Base-by-base conservation (phyloP, 257 asterid species). In the Penstemon barbatus region DNA sequence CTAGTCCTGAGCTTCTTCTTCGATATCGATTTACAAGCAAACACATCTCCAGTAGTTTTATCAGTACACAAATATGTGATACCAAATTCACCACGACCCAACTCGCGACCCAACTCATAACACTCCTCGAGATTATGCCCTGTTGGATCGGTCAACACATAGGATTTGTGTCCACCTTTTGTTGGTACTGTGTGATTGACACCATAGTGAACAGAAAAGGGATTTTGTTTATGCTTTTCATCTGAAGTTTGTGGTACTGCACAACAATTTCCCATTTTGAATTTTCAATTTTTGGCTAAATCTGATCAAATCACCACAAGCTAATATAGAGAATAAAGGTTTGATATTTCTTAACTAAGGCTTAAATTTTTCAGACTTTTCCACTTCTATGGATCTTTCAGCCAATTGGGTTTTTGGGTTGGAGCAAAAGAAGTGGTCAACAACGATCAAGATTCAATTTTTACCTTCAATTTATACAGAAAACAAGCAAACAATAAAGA, bases 21-120 rank as follows among this genome's bases (percentile, higher is more conserved):
- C 18, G 86, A 85, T 54, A 82, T 85, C 6, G 91, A 85, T 59
- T 85, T 85, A 54, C 88, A 82, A 60, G 91, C 91, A 51, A 77
- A 83, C 38, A 69, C 48, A 40, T 82, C 81, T 4, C 80, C 79
- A 15, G 37, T 71, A 6, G 71, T 18, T 53, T 80, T 85, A n/a
- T 78, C 85, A 7, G 85, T 85, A 25, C 91, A 85, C 75, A 80
- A 61, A 71, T 82, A 80, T 12, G 91, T 85, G 18, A 85, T 52
- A 52, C 88, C 88, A 8, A 85, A 85, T 68, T 85, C 86, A 2
- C 86, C 91, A 0, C 91, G 81, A 0, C 91, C 91, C 13, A 85
- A 81, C 82, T 85, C 88, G 0, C 80, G 84, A 3, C 91, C 91
- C 44, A 85, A 66, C 59, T 79, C 79, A 39, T 85, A 82, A 39